Evolutionary conservation across 495 filamentous ascomycete species (phyloP).

Genomic region (Aspergillus haitiensis): DNA sequence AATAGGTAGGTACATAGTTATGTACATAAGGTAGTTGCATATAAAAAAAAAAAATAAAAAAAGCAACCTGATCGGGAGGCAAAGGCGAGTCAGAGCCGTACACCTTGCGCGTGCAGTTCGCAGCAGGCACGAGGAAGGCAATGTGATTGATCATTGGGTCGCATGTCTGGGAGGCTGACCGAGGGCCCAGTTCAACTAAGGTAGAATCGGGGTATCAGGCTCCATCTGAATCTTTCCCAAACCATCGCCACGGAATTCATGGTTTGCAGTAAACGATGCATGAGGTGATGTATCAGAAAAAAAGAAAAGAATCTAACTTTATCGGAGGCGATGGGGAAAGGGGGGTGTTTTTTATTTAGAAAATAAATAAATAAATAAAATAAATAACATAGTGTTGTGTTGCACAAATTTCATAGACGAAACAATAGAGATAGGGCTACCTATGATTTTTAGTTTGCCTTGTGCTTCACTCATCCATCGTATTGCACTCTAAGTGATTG

Average conservation of each 20-base stretch:
- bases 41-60: too few species aligned
- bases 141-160: slow-evolving; percentile 18
- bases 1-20: background rate
- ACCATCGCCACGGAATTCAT: slow-evolving; percentile 10
- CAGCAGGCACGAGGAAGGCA: slow-evolving; percentile 14
- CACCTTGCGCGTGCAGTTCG: slow-evolving; percentile 14
- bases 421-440: too few species aligned
- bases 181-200: background rate
- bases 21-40: too few species aligned
- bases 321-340: slow-evolving; percentile 1
- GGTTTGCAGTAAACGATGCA: slow-evolving; percentile 22
- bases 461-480: too few species aligned
- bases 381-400: background rate
- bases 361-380: background rate
- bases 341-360: background rate
- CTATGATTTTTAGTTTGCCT: too few species aligned
- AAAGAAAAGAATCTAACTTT: slow-evolving; percentile 10
- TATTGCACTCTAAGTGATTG: too few species aligned
- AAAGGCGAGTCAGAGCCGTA: background rate
- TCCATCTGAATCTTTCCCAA: background rate
- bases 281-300: slow-evolving; percentile 20
- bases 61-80: background rate
- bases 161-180: slow-evolving; percentile 2
- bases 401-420: too few species aligned
- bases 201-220: background rate